Evolutionary conservation across 192 early-diverging fungal species (phyloP).

Genomic region (Gigaspora rosea): DNA sequence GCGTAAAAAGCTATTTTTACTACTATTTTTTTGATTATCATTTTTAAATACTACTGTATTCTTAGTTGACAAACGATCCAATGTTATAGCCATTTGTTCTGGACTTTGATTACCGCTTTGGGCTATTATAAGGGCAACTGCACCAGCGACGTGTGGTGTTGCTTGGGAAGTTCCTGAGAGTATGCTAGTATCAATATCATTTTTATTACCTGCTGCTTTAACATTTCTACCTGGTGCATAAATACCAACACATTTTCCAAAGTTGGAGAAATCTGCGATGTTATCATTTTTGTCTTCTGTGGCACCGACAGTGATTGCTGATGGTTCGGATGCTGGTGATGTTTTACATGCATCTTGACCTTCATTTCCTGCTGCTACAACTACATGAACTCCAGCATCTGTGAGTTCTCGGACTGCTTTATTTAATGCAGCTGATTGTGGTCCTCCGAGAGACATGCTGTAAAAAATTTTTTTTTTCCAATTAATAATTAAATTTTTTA

Average conservation of each 20-base stretch:
- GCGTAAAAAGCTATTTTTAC: no score
- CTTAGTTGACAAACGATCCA: neutral
- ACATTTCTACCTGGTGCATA: conserved; percentile 81
- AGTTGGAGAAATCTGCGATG: conserved; percentile 34
- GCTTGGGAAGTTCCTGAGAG: no score
- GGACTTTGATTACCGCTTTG: conserved; percentile 7
- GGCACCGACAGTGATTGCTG: conserved; percentile 82
- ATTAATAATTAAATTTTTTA: conserved; percentile 30
- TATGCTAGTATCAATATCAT: conserved; percentile 34
- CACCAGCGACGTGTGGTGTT: no score
- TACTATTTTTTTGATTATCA: no score
- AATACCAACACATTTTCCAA: conserved; percentile 91
- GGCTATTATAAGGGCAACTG: conserved; percentile 31
- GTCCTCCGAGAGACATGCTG: conserved; percentile 47
- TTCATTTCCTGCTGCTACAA: conserved; percentile 64
- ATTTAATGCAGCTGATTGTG: conserved; percentile 30
- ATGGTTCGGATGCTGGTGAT: conserved; percentile 47
- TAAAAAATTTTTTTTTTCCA: conserved; percentile 16
- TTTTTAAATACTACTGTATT: neutral
- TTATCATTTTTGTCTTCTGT: conserved; percentile 45
- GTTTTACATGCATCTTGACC: conserved; percentile 50
- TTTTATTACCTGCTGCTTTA: conserved; percentile 46
- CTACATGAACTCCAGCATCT: conserved; percentile 51
- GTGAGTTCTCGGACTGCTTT: conserved; percentile 40
- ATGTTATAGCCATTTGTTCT: neutral